These are phyloP conservation scores for Boletus patriciae DNA, from an alignment of 768 basidiomycete genomes.

Conservation along the genomic window DNA sequence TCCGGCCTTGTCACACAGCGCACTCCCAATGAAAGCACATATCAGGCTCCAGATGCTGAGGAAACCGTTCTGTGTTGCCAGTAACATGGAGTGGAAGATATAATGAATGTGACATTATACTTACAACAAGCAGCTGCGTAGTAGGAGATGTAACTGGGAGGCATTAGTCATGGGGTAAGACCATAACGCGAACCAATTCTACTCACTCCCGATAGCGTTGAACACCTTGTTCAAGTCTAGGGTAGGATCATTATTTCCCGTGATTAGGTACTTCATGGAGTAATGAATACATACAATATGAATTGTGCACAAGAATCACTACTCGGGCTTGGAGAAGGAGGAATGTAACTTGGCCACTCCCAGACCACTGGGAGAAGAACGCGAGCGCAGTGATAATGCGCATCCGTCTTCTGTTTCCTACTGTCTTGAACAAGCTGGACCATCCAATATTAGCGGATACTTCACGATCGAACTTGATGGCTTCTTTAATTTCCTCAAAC, in stretches of 20 bases:
- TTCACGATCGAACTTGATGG: slow-evolving; percentile 44
- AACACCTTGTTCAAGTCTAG: background rate
- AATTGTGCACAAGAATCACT: background rate
- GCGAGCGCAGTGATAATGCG: slow-evolving; percentile 44
- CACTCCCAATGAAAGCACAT: slow-evolving; percentile 46
- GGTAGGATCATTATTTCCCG: no score
- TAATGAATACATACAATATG: background rate
- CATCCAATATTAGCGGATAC: slow-evolving; percentile 45
- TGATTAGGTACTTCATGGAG: background rate
- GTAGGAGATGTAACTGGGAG: background rate
- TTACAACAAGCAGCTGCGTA: slow-evolving; percentile 42
- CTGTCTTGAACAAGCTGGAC: slow-evolving; percentile 44
- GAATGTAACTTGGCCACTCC: slow-evolving; percentile 42
- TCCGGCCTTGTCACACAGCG: slow-evolving; percentile 49
- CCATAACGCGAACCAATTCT: background rate
- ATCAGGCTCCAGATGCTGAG: slow-evolving; percentile 55
- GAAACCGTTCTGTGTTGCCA: slow-evolving; percentile 45
- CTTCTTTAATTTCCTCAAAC: slow-evolving; percentile 64
- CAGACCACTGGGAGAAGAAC: slow-evolving; percentile 60
- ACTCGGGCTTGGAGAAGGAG: background rate
- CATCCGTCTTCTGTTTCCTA: slow-evolving; percentile 52
- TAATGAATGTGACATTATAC: slow-evolving; percentile 9
- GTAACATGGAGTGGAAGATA: background rate
- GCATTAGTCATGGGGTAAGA: background rate
- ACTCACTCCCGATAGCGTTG: background rate